Conservation (phyloP, 2,329 filamentous ascomycete species). For the Calycina herbarum region DNA sequence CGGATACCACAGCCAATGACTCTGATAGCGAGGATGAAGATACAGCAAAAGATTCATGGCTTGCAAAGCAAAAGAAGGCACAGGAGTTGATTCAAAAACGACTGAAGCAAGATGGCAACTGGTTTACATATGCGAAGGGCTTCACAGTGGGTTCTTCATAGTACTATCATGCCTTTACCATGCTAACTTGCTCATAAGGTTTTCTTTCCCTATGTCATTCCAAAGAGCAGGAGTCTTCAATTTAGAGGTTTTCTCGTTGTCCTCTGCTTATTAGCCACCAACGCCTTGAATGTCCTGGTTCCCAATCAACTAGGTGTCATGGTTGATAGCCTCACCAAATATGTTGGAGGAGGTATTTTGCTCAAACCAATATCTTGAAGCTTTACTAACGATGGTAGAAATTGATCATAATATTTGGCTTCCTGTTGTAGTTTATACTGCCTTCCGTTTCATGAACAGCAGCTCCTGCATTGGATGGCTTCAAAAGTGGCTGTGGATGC, state of each 20-base stretch:
- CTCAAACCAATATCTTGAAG: background rate
- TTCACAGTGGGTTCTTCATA: constrained; percentile 52
- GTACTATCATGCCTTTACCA: background rate
- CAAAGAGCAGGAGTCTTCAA: constrained; percentile 66
- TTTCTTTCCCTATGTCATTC: constrained; percentile 79
- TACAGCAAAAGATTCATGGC: constrained; percentile 54
- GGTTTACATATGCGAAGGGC: constrained; percentile 73
- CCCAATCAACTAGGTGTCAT: constrained; percentile 82
- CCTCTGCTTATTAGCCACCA: constrained; percentile 66
- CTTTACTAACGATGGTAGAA: constrained; percentile 22
- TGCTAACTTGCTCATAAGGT: constrained; percentile 46
- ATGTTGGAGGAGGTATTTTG: constrained; percentile 33
- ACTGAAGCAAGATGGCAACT: constrained; percentile 72
- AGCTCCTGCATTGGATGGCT: constrained; percentile 52
- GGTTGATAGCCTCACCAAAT: constrained; percentile 64
- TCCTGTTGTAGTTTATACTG: constrained; percentile 52
- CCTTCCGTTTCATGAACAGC: constrained; percentile 50
- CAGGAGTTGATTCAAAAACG: constrained; percentile 65
- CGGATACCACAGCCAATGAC: constrained; percentile 22
- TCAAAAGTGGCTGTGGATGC: constrained; percentile 52
- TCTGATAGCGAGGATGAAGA: constrained; percentile 25
- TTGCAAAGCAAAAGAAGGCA: constrained; percentile 51
- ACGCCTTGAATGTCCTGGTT: constrained; percentile 72
- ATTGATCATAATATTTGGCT: constrained; percentile 49
- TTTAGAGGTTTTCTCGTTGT: constrained; percentile 66